Evolutionary conservation across 148 eudicot genomes (phyloP), one percentile per base, ranked within the genome.

Genomic region (Silene conica): DNA sequence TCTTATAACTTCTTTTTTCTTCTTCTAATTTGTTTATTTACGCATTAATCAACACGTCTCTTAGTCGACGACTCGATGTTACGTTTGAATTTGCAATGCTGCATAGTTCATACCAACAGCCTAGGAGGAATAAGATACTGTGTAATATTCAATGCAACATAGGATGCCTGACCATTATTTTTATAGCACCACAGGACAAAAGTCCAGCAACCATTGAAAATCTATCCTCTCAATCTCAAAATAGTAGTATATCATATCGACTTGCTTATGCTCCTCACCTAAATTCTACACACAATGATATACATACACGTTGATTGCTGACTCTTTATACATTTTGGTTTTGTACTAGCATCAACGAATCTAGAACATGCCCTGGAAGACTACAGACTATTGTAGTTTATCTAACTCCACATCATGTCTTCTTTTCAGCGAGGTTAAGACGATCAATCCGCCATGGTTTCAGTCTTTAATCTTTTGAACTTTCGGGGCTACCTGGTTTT

Each of bases 151-250:
- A 71, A 28, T 54, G 48, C 72, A 43, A 65, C 72, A 61, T 75
- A 20, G 79, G 82, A 71, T 75, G 46, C 76, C 62, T 80, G 61
- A 75, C 54, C 8, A 21, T 45, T 74, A 62, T 63, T 48, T 48
- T 74, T 28, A 70, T 26, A 21, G n/a, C 57, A 78, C 69, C 52
- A 66, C 54, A 67, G 13, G 71, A 73, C 81, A 63, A 73, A 78
- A 67, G 21, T 56, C 58, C 54, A 70, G 59, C 52, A 56, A 70
- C 48, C 76, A 65, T 72, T 50, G 57, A 68, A 73, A 65, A 67
- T 76, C 73, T 67, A 75, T 66, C 79, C 79, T 76, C 79, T 59
- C 79, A 76, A 25, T 71, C 76, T 76, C 18, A 72, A 75, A 80
- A 60, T 48, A 76, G 76, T 48, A 76, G 76, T 71, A 60, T 57